These are phyloP conservation scores for Wallacemonas sp. DNA, from an alignment of 208 protist genomes.

Conservation along the genomic window DNA sequence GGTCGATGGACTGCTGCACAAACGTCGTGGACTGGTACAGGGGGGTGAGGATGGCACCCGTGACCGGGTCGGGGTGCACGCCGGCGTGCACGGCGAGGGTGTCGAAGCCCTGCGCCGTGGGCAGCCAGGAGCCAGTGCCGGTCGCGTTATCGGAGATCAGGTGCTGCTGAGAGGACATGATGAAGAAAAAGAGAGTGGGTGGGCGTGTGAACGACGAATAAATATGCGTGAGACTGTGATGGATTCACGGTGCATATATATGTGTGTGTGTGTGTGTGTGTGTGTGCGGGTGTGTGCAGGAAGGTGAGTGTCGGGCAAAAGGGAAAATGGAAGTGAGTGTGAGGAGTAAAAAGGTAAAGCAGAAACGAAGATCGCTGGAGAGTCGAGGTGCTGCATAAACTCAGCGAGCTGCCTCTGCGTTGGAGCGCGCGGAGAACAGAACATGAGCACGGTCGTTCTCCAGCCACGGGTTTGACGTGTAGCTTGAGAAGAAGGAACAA, in stretches of 20 bases:
- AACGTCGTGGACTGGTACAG: conserved; percentile 91
- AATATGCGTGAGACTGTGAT: no score
- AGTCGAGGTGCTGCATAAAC: no score
- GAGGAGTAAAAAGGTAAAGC: conserved; percentile 18
- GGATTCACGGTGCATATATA: no score
- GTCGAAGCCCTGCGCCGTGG: conserved; percentile 71
- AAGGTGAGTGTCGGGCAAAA: no score
- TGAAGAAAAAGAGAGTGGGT: conserved; percentile 11
- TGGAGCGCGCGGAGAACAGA: no score
- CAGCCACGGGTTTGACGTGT: no score
- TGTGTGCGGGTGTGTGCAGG: no score
- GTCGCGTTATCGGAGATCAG: conserved; percentile 59
- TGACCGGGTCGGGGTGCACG: conserved; percentile 81
- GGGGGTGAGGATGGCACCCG: conserved; percentile 88
- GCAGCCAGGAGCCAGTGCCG: conserved; percentile 80
- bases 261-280: no score
- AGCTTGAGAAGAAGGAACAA: no score
- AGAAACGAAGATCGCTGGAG: conserved; percentile 13
- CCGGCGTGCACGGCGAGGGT: conserved; percentile 85
- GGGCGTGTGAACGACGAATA: no score
- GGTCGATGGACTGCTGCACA: conserved; percentile 88
- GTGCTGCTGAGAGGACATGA: conserved; percentile 76
- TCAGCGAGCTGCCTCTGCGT: no score
- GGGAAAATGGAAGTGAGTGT: conserved; percentile 7
- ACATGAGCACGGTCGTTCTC: no score